Base-by-base conservation (phyloP, 495 filamentous ascomycete species). In the Ramalina intermedia region DNA sequence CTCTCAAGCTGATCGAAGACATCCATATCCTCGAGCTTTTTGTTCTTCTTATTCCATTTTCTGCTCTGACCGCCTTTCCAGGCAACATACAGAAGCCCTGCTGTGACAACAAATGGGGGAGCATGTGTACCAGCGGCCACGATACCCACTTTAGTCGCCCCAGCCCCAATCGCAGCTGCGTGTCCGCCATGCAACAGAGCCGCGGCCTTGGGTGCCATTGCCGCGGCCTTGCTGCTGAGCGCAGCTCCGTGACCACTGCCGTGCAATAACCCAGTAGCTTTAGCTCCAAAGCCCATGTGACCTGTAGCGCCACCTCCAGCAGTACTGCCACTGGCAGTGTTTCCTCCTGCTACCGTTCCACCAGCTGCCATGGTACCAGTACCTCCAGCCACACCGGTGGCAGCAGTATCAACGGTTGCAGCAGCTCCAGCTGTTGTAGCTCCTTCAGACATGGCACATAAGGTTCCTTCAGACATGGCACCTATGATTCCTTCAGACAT, bases 121-220 rank as follows among this genome's bases (percentile, higher is more conserved):
- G 43, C 43, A 45, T 45, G 13, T 45, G 20, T 3, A 45, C 43
- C 43, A 45, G 43, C 43, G 24, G 43, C 43, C 43, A 45, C 43
- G 11, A 45, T 17, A 45, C 43, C 43, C 24, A 45, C 43, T 45
- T 45, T 45, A 8, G 43, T 17, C 8, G 43, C 43, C 6, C 43
- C 43, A 35, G 17, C 43, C 13, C 43, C 43, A 11, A 45, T 45
- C 13, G 43, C 43, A 45, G 26, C 43, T 23, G 43, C 43, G n/a
- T 45, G 43, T 8, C 43, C 43, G 16, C 43, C 13, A 33, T 45
- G 43, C 43, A 45, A 1, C 20, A 33, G 26, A 12, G 43, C 43
- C 43, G 17, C 43, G 20, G 43, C 43, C 39, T 41, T 41, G 16
- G 39, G 39, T 9, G 39, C 39, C 39, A 41, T 41, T 41, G 39